These are phyloP conservation scores for Dactylellina parvicollis DNA, from an alignment of 2,329 filamentous ascomycete species.

Conservation along the genomic window DNA sequence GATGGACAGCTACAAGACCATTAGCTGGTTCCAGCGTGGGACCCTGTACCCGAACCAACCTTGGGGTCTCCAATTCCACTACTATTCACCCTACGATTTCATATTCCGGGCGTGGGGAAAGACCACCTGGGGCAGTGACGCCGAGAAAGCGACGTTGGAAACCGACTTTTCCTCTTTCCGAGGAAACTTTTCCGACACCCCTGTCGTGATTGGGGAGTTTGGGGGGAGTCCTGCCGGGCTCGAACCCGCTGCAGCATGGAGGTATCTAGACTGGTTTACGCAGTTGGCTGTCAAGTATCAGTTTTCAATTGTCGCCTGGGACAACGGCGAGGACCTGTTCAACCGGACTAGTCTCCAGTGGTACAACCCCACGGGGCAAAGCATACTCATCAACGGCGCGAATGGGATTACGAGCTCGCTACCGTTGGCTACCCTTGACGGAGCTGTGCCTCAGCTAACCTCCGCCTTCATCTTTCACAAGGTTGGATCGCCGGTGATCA, in stretches of 20 bases:
- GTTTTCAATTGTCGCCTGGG: slow-evolving; percentile 68
- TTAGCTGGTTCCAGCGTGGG: slow-evolving; percentile 67
- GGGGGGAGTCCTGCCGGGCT: slow-evolving; percentile 65
- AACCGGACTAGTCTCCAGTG: slow-evolving; percentile 65
- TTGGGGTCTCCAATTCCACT: slow-evolving; percentile 71
- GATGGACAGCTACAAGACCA: slow-evolving; percentile 67
- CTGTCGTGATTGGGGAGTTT: slow-evolving; percentile 68
- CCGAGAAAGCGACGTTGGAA: slow-evolving; percentile 66
- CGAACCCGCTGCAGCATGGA: slow-evolving; percentile 69
- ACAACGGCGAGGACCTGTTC: slow-evolving; percentile 69
- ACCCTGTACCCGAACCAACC: slow-evolving; percentile 66
- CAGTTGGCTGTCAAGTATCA: slow-evolving; percentile 65
- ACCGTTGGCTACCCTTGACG: slow-evolving; percentile 67
- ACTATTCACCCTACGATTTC: slow-evolving; percentile 69
- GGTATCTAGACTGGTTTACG: slow-evolving; percentile 69
- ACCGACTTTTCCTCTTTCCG: slow-evolving; percentile 67
- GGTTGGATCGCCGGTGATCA: slow-evolving; percentile 59
- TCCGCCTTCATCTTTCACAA: slow-evolving; percentile 68
- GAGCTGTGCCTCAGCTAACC: slow-evolving; percentile 64
- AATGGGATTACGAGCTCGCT: slow-evolving; percentile 65
- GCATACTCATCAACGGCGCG: slow-evolving; percentile 65
- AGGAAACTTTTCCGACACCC: slow-evolving; percentile 65
- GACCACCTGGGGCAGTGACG: slow-evolving; percentile 69
- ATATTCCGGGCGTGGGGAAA: slow-evolving; percentile 67
- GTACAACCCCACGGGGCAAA: slow-evolving; percentile 65